phyloP scores from a whole-genome alignment of 2,329 filamentous ascomycete species.

The Exophiala dermatitidis region DNA sequence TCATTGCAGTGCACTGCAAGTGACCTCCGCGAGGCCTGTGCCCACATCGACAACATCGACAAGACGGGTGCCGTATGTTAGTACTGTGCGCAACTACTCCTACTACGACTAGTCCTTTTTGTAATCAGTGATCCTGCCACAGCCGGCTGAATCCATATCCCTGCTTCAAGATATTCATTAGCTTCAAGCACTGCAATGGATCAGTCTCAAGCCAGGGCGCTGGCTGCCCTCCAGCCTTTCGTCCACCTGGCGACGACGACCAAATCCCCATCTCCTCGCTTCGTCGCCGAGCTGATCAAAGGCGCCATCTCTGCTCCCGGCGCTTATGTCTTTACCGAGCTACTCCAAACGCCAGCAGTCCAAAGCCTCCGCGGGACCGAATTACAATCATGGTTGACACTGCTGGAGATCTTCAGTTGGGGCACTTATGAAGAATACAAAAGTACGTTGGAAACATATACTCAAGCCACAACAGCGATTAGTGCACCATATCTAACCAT shows the following conservation, averaged over 20 bases:
- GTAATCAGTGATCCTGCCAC: neutral
- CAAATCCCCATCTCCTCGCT: constrained; percentile 61
- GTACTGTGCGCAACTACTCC: too few relatives aligned
- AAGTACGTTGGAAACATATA: constrained; percentile 33
- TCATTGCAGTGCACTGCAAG: neutral
- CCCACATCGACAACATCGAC: too few relatives aligned
- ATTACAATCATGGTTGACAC: constrained; percentile 52
- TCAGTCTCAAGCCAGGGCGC: constrained; percentile 44
- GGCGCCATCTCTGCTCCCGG: constrained; percentile 84
- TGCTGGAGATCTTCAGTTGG: constrained; percentile 86
- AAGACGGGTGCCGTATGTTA: too few relatives aligned
- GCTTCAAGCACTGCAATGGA: constrained; percentile 33
- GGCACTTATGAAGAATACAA: constrained; percentile 79
- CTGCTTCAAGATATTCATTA: neutral
- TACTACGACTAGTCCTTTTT: too few relatives aligned
- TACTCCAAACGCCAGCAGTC: constrained; percentile 74
- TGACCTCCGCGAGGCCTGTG: neutral
- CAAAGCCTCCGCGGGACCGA: constrained; percentile 57
- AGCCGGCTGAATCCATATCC: neutral
- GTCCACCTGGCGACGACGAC: constrained; percentile 80
- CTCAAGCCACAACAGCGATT: neutral
- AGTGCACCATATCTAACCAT: too few relatives aligned
- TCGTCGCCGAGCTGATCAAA: constrained; percentile 75
- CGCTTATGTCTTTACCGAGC: constrained; percentile 88
- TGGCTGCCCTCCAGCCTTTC: constrained; percentile 70